Evolutionary conservation across 2,329 filamentous ascomycete species (phyloP).

Genomic region (Calonectria crousiana): DNA sequence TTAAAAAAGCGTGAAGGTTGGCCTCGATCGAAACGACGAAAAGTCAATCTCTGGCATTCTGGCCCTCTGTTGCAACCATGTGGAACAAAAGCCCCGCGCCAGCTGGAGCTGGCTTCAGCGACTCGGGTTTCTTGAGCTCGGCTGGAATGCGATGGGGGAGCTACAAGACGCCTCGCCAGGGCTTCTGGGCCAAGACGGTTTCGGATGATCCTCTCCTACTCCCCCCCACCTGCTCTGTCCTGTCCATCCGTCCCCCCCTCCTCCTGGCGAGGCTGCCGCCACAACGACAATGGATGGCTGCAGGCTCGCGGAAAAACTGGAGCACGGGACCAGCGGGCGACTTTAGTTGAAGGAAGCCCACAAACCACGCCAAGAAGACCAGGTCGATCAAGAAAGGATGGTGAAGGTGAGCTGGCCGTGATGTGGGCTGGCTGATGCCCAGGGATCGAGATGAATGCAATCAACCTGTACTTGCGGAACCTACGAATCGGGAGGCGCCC

Average conservation of each 20-base stretch:
- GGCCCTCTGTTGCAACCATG: conserved; percentile 4
- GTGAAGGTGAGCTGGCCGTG: not conserved
- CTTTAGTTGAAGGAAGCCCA: not conserved
- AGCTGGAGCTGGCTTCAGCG: not conserved
- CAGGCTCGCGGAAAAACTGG: conserved; percentile 3
- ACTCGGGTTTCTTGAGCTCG: not conserved
- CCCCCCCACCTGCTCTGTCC: not conserved
- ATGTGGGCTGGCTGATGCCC: conserved; percentile 16
- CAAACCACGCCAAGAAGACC: not conserved
- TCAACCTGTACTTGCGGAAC: conserved; percentile 15
- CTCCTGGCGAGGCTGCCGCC: not conserved
- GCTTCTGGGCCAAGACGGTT: not conserved
- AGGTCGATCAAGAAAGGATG: not conserved
- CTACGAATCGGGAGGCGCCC: conserved; percentile 28
- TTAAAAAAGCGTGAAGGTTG: conserved; percentile 7
- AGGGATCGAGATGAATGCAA: conserved; percentile 20
- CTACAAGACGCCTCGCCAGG: not conserved
- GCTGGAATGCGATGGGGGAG: conserved; percentile 19
- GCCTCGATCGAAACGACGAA: conserved; percentile 4
- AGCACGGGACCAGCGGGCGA: not conserved
- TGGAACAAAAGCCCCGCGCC: not conserved
- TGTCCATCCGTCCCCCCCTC: not conserved
- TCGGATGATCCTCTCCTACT: not conserved
- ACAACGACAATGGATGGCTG: conserved; percentile 9
- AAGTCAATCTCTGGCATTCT: not conserved